Conservation (phyloP, 169 alveolate genomes). For the Plasmodium inui region DNA sequence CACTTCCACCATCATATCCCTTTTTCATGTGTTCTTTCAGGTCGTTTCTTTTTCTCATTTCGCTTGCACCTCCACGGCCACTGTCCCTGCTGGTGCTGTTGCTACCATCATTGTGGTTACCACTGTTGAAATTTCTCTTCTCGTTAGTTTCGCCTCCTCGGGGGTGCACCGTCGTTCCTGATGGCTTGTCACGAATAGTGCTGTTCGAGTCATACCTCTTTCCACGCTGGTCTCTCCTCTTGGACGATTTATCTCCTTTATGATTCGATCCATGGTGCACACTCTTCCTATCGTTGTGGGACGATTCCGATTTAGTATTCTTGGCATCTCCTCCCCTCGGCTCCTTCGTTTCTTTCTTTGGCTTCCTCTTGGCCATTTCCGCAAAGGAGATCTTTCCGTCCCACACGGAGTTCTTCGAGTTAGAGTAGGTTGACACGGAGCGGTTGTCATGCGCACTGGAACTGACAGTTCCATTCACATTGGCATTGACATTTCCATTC, state of each 20-base stretch:
- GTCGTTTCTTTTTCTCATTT: constrained; percentile 19
- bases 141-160: not conserved
- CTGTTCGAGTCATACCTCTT: not conserved
- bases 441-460: not conserved
- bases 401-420: constrained; percentile 63
- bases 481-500: too few relatives aligned
- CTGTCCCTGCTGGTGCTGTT: not conserved
- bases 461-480: not conserved
- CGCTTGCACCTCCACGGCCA: not conserved
- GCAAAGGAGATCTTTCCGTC: constrained; percentile 73
- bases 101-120: not conserved
- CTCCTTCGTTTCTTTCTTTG: constrained; percentile 27
- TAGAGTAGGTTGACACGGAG: constrained; percentile 11
- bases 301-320: not conserved
- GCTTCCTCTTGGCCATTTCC: constrained; percentile 68
- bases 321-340: not conserved
- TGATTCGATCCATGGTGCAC: not conserved
- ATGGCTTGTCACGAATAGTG: not conserved
- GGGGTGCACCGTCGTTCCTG: not conserved
- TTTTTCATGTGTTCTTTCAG: constrained; percentile 1
- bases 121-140: not conserved
- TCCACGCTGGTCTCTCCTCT: constrained; percentile 2
- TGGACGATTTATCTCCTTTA: not conserved
- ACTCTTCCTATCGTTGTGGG: not conserved
- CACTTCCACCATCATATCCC: not conserved